A percentile compares a stretch with the other conserved stretches of the same genome.
These are phyloP conservation scores for Manihot esculenta DNA, from an alignment of 441 rosid genomes.

Conservation along the genomic window DNA sequence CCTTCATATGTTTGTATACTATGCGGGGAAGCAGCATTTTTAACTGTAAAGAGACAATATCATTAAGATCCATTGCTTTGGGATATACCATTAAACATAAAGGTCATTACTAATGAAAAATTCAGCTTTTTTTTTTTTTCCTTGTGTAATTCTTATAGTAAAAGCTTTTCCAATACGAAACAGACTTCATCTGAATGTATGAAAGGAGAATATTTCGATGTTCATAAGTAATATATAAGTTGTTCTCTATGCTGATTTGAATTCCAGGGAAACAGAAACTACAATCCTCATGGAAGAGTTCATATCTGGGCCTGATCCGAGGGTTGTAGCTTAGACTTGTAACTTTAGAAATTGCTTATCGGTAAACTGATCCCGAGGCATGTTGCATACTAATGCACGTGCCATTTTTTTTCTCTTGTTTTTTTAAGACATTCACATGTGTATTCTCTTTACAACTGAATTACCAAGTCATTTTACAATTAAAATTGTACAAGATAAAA, in stretches of 20 bases:
- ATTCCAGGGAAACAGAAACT: too few species aligned
- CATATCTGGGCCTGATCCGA: too few species aligned
- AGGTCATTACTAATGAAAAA: slow-evolving; percentile 8
- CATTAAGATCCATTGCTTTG: slow-evolving; percentile 6
- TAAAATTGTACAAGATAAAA: too few species aligned
- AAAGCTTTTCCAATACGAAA: slow-evolving; percentile 13
- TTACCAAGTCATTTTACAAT: too few species aligned
- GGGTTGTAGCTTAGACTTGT: too few species aligned
- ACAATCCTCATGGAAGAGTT: too few species aligned
- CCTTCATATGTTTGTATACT: slow-evolving; percentile 25
- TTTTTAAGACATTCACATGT: too few species aligned
- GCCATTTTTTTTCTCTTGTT: too few species aligned
- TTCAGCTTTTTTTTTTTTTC: not conserved
- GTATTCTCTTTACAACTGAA: too few species aligned
- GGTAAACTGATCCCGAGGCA: too few species aligned
- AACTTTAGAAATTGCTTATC: too few species aligned
- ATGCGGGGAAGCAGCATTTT: slow-evolving; percentile 7
- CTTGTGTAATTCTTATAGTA: not conserved
- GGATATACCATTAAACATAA: not conserved
- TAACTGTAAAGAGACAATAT: slow-evolving; percentile 30
- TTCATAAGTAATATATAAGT: not conserved
- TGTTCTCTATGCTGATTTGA: not conserved
- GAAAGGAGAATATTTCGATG: slow-evolving; percentile 10
- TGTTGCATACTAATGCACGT: too few species aligned
- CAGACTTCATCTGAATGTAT: slow-evolving; percentile 16